Conservation (phyloP, 305 asterid species). For the Fraxinus sp. region DNA sequence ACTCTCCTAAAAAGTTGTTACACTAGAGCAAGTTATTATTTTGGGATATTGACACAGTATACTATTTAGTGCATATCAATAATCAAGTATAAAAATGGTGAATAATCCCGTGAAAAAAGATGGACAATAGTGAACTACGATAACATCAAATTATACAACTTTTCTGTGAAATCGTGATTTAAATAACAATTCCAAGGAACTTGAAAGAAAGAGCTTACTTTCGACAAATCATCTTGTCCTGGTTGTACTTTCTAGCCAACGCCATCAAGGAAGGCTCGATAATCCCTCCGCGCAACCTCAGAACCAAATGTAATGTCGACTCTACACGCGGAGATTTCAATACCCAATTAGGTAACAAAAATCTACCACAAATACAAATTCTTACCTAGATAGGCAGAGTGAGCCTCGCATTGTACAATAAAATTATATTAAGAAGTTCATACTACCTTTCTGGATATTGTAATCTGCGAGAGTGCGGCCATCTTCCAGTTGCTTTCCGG, state of each 20-base stretch:
- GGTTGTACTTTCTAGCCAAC: slow-evolving; percentile 60
- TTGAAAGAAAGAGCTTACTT: slow-evolving; percentile 32
- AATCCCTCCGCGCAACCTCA: slow-evolving; percentile 74
- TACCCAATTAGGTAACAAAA: background rate
- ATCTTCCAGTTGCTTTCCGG: slow-evolving; percentile 67
- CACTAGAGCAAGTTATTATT: background rate
- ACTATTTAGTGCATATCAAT: background rate
- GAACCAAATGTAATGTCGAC: slow-evolving; percentile 64
- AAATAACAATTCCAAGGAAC: background rate
- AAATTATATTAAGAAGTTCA: background rate
- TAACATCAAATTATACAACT: background rate
- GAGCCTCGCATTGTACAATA: background rate
- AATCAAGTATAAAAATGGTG: background rate
- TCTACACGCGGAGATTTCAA: slow-evolving; percentile 23
- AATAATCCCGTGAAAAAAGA: background rate
- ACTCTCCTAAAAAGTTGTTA: background rate
- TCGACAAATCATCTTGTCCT: slow-evolving; percentile 70
- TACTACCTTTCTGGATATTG: slow-evolving; percentile 63
- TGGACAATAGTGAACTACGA: background rate
- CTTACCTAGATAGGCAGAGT: background rate
- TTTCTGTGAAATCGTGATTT: background rate
- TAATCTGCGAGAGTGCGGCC: slow-evolving; percentile 70
- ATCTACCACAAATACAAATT: background rate
- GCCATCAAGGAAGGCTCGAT: slow-evolving; percentile 74
- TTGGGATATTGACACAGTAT: background rate